A percentile compares a stretch with the other conserved stretches of the same genome.
phyloP scores from a whole-genome alignment of 2,329 filamentous ascomycete genomes.

The Diaporthe eres region DNA sequence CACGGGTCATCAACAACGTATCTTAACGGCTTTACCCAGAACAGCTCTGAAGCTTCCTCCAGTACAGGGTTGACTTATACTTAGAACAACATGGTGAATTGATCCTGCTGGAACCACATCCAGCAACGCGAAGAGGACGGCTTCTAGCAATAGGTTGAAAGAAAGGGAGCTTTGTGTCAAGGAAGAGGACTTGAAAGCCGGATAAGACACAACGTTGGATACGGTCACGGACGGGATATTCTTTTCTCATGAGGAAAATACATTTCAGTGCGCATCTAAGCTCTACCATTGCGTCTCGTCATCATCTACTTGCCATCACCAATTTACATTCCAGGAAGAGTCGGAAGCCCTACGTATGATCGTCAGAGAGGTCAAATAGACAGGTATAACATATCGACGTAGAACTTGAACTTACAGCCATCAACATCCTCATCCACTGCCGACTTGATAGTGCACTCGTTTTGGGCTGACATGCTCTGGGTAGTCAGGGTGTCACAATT shows the following conservation, averaged over 20 bases:
- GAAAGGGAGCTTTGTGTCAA: background rate
- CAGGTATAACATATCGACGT: no score
- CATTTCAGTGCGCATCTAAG: background rate
- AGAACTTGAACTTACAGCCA: constrained; percentile 47
- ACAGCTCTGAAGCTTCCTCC: background rate
- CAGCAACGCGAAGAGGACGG: background rate
- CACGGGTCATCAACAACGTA: background rate
- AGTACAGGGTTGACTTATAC: no score
- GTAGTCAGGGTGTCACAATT: constrained; percentile 50
- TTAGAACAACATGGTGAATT: background rate
- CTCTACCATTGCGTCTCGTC: background rate
- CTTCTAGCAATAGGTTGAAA: background rate
- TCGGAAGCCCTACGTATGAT: background rate
- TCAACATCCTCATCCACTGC: constrained; percentile 51
- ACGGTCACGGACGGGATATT: background rate
- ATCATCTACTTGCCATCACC: background rate
- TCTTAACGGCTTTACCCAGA: background rate
- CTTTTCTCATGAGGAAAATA: background rate
- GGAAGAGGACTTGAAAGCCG: no score
- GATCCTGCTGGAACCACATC: background rate
- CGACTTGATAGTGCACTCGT: constrained; percentile 50
- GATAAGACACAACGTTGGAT: no score
- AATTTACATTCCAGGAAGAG: background rate
- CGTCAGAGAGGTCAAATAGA: background rate
- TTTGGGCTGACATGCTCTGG: constrained; percentile 51